These are phyloP conservation scores for Aureobasidium sp. DNA, from an alignment of 2,329 filamentous ascomycete species.

Conservation along the genomic window DNA sequence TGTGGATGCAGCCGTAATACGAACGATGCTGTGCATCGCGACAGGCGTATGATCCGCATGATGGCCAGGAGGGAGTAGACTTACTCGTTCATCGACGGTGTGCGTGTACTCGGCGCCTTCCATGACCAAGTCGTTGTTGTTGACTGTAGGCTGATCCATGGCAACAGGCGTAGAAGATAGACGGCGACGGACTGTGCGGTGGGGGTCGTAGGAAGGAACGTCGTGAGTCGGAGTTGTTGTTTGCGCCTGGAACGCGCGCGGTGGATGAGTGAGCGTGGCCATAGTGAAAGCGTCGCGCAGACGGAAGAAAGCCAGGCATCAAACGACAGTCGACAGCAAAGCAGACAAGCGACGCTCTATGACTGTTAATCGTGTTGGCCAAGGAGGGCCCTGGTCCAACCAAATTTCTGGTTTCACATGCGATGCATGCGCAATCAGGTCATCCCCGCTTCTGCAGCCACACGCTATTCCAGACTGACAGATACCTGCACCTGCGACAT, in stretches of 20 bases:
- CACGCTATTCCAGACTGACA: background rate
- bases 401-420: constrained; percentile 6
- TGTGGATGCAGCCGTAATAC: too few species aligned
- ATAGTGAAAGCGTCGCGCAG: background rate
- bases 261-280: constrained; percentile 4
- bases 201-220: background rate
- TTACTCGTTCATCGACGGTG: background rate
- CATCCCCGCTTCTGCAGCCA: constrained; percentile 14
- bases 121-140: constrained; percentile 8
- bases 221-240: background rate
- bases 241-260: background rate
- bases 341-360: background rate
- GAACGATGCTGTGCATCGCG: background rate
- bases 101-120: constrained; percentile 10
- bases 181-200: too few species aligned
- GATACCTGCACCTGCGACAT: background rate
- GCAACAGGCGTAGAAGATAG: background rate
- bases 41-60: background rate
- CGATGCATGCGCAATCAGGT: constrained; percentile 12
- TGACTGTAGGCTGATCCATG: background rate
- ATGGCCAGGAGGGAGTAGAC: background rate
- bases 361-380: background rate
- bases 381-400: background rate
- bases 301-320: background rate
- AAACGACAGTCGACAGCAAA: constrained; percentile 1